phyloP scores from a whole-genome alignment of 371 early-diverging fungal genomes.

The Mortierella sp. region DNA sequence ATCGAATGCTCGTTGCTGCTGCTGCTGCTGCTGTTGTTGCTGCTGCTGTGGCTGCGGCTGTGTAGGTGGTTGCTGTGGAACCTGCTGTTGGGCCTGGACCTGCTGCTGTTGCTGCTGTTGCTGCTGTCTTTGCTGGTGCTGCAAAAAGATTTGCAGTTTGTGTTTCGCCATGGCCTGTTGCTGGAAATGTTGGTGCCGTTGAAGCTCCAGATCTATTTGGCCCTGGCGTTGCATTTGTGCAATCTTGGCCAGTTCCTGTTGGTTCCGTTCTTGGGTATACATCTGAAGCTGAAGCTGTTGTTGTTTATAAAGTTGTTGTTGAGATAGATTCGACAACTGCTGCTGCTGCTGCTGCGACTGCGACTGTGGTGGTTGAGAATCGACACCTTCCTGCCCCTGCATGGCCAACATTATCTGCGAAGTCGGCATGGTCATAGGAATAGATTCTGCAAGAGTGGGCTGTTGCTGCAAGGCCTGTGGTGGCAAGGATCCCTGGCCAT shows the following conservation, averaged over 20 bases:
- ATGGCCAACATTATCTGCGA: conserved; percentile 25
- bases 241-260: conserved; percentile 31
- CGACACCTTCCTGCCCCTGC: too few relatives aligned
- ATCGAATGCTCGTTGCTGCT: too few relatives aligned
- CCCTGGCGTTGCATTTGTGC: conserved; percentile 32
- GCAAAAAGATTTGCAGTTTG: conserved; percentile 36
- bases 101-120: conserved; percentile 24
- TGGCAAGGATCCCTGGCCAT: too few relatives aligned
- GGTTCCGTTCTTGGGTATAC: conserved; percentile 42
- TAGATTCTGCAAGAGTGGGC: too few relatives aligned
- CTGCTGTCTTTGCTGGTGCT: too few relatives aligned
- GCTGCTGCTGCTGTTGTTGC: neutral
- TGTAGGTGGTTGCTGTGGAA: too few relatives aligned
- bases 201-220: conserved; percentile 23
- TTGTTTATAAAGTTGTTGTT: conserved; percentile 33
- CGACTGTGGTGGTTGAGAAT: too few relatives aligned
- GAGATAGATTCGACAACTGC: conserved; percentile 18
- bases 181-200: conserved; percentile 39
- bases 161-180: conserved; percentile 39
- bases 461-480: too few relatives aligned
- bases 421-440: too few relatives aligned
- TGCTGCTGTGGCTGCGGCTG: too few relatives aligned
- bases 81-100: conserved; percentile 9
- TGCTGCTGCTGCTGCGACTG: conserved; percentile 20
- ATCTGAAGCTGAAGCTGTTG: conserved; percentile 44